phyloP scores from a whole-genome alignment of 1,284 basidiomycete genomes.

The Puccinia novopanici region DNA sequence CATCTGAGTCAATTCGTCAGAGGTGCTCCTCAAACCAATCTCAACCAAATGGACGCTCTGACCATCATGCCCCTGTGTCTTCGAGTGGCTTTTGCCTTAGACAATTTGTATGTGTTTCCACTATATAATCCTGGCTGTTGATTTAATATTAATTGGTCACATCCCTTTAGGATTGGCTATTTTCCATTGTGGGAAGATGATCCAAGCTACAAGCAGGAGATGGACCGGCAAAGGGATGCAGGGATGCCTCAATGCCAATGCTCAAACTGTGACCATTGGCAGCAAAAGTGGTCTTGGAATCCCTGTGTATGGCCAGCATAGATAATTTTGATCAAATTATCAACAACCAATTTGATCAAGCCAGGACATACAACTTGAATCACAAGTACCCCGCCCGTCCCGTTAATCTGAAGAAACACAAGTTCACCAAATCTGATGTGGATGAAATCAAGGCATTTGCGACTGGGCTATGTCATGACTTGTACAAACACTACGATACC shows the following conservation, averaged over 20 bases:
- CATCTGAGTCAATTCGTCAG: neutral
- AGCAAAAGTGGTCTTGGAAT: neutral
- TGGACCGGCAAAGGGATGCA: neutral
- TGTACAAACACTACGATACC: neutral
- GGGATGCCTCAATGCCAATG: neutral
- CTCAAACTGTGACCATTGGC: neutral
- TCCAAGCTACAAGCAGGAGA: neutral
- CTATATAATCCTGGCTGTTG: neutral
- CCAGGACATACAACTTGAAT: neutral
- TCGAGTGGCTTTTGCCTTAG: neutral
- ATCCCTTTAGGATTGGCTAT: neutral
- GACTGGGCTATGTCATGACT: neutral
- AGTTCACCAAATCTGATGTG: neutral
- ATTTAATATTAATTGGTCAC: neutral
- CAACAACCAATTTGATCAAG: neutral
- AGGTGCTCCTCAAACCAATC: neutral
- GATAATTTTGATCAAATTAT: neutral
- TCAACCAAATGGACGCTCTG: neutral
- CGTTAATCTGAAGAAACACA: neutral
- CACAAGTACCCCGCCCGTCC: neutral
- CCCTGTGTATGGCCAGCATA: neutral
- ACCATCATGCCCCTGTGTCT: neutral
- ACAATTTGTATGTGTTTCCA: neutral
- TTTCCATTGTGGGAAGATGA: neutral
- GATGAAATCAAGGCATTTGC: neutral